Conservation (phyloP, 2,329 filamentous ascomycete genomes). For the Colletotrichum sp. region DNA sequence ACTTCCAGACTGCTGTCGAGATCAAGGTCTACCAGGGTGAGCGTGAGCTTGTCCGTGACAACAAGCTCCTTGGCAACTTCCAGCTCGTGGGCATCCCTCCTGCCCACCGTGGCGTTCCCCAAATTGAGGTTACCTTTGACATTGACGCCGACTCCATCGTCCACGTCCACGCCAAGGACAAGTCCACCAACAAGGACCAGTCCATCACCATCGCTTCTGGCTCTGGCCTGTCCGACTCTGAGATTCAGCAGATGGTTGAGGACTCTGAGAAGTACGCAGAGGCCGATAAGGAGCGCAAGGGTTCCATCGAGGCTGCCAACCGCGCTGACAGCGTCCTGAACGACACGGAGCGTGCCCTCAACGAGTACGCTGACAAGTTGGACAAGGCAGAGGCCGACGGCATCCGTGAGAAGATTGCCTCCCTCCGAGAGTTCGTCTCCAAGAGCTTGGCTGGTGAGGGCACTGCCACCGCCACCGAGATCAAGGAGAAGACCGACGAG, state of each 20-base stretch:
- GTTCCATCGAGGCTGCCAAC: slow-evolving; percentile 95
- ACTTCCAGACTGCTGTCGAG: slow-evolving; percentile 98
- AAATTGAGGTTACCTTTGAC: slow-evolving; percentile 98
- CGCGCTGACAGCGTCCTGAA: slow-evolving; percentile 94
- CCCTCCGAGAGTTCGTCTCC: slow-evolving; percentile 86
- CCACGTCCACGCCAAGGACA: slow-evolving; percentile 97
- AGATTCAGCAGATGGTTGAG: slow-evolving; percentile 97
- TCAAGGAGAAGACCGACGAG: slow-evolving; percentile 99
- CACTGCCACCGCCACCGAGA: slow-evolving; percentile 82
- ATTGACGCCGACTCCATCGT: slow-evolving; percentile 98
- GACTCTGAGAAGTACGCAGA: slow-evolving; percentile 98
- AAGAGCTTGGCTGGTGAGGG: slow-evolving; percentile 95
- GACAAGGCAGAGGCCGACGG: slow-evolving; percentile 94
- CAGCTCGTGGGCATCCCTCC: slow-evolving; percentile 97
- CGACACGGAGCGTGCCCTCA: slow-evolving; percentile 97
- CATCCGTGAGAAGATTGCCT: slow-evolving; percentile 91
- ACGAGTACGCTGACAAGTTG: slow-evolving; percentile 93
- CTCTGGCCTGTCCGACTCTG: slow-evolving; percentile 90
- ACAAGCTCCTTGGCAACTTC: slow-evolving; percentile 99
- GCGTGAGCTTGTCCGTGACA: slow-evolving; percentile 97
- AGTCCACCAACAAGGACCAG: slow-evolving; percentile 99
- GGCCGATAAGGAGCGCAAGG: slow-evolving; percentile 95
- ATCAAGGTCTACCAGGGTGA: slow-evolving; percentile 99
- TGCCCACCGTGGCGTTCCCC: slow-evolving; percentile 93
- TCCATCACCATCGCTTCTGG: slow-evolving; percentile 98